Conservation (phyloP, 1,284 basidiomycete species). For the Trichosporon inkin region DNA sequence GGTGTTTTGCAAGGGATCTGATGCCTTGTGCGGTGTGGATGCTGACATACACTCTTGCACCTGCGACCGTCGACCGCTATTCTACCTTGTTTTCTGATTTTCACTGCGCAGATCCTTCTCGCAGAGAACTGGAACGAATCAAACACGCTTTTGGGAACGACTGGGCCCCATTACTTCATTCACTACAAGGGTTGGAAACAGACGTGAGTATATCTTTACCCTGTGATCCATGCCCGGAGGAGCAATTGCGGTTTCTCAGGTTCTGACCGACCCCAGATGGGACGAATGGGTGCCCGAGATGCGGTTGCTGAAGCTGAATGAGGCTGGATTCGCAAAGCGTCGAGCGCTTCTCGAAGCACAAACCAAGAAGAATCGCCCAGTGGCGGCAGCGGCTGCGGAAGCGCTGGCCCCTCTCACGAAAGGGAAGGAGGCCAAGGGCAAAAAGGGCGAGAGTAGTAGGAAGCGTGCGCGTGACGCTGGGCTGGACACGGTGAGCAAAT, state of each 20-base stretch:
- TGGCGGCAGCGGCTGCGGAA: constrained; percentile 12
- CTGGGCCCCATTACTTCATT: constrained; percentile 84
- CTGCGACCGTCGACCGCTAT: not conserved
- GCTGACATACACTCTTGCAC: constrained; percentile 22
- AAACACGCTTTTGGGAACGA: constrained; percentile 61
- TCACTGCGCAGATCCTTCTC: constrained; percentile 62
- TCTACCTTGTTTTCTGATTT: not conserved
- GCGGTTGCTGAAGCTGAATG: constrained; percentile 82
- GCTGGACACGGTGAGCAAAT: constrained; percentile 39
- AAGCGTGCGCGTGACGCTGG: constrained; percentile 52
- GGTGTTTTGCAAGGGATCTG: constrained; percentile 9
- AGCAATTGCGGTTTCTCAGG: too few relatives aligned
- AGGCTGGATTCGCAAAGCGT: constrained; percentile 76
- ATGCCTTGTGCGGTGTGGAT: constrained; percentile 5
- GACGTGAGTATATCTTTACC: too few relatives aligned
- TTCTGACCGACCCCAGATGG: too few relatives aligned
- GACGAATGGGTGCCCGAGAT: constrained; percentile 92
- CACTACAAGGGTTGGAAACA: constrained; percentile 99
- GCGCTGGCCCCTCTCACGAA: constrained; percentile 12
- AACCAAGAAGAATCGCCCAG: constrained; percentile 44
- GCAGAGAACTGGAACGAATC: constrained; percentile 69
- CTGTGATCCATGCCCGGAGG: too few relatives aligned
- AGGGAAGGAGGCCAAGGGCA: constrained; percentile 41
- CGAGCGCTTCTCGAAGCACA: constrained; percentile 52
- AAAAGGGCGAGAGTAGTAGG: constrained; percentile 51